A percentile compares a stretch with the other conserved stretches of the same genome.
phyloP scores from a whole-genome alignment of 345 rosid species.

The Salix dunnii region DNA sequence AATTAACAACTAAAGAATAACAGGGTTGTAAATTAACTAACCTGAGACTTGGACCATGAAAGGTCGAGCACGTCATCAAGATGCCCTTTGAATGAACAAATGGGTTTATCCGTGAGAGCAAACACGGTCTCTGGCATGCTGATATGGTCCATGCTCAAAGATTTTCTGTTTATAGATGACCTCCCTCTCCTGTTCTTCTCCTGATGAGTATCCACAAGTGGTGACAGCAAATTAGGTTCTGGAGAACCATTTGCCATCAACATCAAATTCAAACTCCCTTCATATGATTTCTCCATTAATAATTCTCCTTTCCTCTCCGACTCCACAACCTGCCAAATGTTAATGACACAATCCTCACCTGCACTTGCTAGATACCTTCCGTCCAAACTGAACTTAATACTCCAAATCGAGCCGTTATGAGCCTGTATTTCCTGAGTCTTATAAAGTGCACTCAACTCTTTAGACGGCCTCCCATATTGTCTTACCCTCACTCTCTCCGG shows the following conservation, averaged over 20 bases:
- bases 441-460: slow-evolving; percentile 76
- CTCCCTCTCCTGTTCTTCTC: slow-evolving; percentile 80
- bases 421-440: slow-evolving; percentile 95
- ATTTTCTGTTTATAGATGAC: slow-evolving; percentile 68
- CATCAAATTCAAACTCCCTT: slow-evolving; percentile 51
- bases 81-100: slow-evolving; percentile 88
- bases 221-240: slow-evolving; percentile 60
- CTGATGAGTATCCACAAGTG: slow-evolving; percentile 39
- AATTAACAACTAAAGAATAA: not conserved
- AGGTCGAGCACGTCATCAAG: slow-evolving; percentile 84
- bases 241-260: slow-evolving; percentile 71
- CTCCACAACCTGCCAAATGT: slow-evolving; percentile 75
- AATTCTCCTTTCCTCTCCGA: slow-evolving; percentile 81
- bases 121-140: slow-evolving; percentile 77
- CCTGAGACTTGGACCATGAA: slow-evolving; percentile 99
- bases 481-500: slow-evolving; percentile 80
- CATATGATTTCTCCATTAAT: slow-evolving; percentile 71
- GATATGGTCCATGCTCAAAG: slow-evolving; percentile 65
- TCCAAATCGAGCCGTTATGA: slow-evolving; percentile 89
- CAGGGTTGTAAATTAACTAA: slow-evolving; percentile 26
- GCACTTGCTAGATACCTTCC: slow-evolving; percentile 95
- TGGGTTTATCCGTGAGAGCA: slow-evolving; percentile 76
- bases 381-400: slow-evolving; percentile 90
- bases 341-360: slow-evolving; percentile 89
- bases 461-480: slow-evolving; percentile 76